Evolutionary conservation across 306 rosid species (phyloP), one percentile per base, ranked within the genome.

Genomic region (Senna tora): DNA sequence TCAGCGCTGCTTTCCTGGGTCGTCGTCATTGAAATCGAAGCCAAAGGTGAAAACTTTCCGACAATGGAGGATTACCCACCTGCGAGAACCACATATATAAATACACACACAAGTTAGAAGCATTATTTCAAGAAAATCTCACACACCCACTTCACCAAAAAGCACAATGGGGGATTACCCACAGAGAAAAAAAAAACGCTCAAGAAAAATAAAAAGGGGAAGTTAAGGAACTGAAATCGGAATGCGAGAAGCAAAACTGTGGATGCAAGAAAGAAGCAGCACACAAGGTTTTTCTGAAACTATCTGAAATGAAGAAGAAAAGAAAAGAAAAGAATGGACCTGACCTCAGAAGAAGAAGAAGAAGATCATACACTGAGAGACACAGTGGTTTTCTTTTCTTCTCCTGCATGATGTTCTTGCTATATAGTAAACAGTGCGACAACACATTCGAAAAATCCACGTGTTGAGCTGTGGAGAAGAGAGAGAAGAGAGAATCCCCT

Each of bases 1-100:
- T 42, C 36, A 19, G 19, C 51, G 32, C 9, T 41, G 16, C 13
- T 34, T 56, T 32, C 22, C n/a, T 22, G 59, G 21, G 51, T 59
- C 8, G 52, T 69, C 58, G 71, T 76, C 84, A 81, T 76, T 28
- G 67, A 43, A 65, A 71, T 71, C 72, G 43, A 68, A 66, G 17
- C 46, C 25, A 60, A 74, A 43, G 49, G 46, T 74, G 61, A 61
- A 62, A 39, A 43, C 25, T 39, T 65, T 47, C 16, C 10, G 21
- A 56, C 36, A 36, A n/a, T n/a, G n/a, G n/a, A n/a, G n/a, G n/a
- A n/a, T n/a, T n/a, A n/a, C n/a, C n/a, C n/a, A n/a, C 30, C 56
- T 69, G 43, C 30, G 25, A 71, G 16, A 39, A 78, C n/a, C n/a
- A 45, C 53, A 42, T 2, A 47, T 0, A 47, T 4, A 68, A 28